Conservation (phyloP, 1,284 basidiomycete species). For the Leccinum huronense region DNA sequence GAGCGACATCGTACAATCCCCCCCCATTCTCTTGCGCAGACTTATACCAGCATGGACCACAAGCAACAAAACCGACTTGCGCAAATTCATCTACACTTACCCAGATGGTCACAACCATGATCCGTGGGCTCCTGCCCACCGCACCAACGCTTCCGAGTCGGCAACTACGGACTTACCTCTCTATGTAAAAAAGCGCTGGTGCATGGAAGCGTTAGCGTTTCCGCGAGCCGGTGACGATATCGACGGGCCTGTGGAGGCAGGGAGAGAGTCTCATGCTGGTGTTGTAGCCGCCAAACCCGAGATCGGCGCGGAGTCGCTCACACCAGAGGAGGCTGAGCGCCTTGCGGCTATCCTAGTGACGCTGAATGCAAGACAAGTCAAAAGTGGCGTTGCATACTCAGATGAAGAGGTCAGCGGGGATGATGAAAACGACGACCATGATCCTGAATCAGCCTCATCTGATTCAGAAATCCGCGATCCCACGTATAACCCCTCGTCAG, state of each 20-base stretch:
- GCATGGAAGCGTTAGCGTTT: neutral
- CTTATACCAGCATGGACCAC: neutral
- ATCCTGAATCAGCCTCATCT: neutral
- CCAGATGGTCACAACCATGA: neutral
- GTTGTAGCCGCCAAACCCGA: neutral
- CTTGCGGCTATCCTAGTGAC: neutral
- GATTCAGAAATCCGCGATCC: neutral
- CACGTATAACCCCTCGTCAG: neutral
- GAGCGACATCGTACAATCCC: neutral
- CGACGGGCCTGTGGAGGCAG: neutral
- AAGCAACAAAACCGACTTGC: neutral
- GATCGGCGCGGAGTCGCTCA: neutral
- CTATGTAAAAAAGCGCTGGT: neutral
- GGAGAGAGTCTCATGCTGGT: neutral
- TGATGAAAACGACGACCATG: neutral
- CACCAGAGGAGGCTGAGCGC: neutral
- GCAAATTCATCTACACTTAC: neutral
- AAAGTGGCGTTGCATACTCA: neutral
- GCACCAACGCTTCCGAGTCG: neutral
- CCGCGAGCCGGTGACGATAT: neutral
- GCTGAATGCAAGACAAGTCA: neutral
- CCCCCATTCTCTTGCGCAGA: neutral
- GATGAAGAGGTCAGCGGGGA: slow-evolving; percentile 1
- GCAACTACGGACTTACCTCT: neutral
- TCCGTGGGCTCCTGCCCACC: neutral